Evolutionary conservation across 257 asterid species (phyloP).

Genomic region (Solanum peruvianum): DNA sequence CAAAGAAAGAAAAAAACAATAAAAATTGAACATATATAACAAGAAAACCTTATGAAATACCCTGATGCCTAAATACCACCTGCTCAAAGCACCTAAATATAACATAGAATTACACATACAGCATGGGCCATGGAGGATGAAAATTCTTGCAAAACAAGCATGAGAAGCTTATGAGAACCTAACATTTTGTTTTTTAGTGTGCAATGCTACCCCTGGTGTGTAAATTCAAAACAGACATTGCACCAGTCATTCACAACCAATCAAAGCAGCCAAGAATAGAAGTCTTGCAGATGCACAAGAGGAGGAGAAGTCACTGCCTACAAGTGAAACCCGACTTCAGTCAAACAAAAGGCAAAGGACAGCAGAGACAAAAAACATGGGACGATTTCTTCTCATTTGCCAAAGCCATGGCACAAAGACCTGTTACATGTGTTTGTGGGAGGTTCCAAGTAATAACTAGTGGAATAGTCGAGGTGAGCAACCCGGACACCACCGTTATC

Average conservation of each 20-base stretch:
- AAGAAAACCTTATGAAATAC: background rate
- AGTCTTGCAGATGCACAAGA: background rate
- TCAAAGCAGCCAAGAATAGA: background rate
- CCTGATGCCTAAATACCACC: background rate
- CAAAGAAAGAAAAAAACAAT: background rate
- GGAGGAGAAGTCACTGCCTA: background rate
- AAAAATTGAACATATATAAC: background rate
- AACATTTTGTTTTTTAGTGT: background rate
- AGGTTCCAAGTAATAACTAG: background rate
- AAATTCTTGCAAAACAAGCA: background rate
- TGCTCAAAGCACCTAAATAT: background rate
- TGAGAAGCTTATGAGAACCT: background rate
- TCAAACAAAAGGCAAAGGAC: background rate
- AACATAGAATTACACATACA: background rate
- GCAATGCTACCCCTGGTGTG: background rate
- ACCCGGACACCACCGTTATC: background rate
- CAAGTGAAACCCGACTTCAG: background rate
- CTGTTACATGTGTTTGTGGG: background rate
- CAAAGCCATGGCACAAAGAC: background rate
- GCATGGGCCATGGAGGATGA: background rate
- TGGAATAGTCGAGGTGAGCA: background rate
- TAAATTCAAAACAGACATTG: background rate
- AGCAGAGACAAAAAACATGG: background rate
- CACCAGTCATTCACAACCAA: background rate
- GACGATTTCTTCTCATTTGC: background rate